phyloP scores from a whole-genome alignment of 306 rosid genomes.

The Cicer cuneatum region DNA sequence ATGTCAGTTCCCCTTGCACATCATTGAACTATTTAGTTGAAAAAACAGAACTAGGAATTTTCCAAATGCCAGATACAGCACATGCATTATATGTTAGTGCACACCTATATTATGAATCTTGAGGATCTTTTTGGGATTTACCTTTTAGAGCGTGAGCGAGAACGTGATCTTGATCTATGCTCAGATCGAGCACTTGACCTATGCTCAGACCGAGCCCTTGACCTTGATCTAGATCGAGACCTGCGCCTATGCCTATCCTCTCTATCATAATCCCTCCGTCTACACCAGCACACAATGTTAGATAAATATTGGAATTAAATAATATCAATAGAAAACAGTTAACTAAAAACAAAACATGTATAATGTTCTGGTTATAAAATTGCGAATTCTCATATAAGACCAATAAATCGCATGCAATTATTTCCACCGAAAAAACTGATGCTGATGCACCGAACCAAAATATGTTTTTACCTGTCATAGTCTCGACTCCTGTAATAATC shows the following conservation, averaged over 20 bases:
- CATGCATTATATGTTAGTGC: slow-evolving; percentile 6
- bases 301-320: neutral
- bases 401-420: neutral
- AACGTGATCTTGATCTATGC: slow-evolving; percentile 80
- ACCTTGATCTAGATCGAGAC: slow-evolving; percentile 70
- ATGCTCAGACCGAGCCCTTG: slow-evolving; percentile 75
- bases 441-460: slow-evolving; percentile 14
- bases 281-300: slow-evolving; percentile 44
- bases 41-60: neutral
- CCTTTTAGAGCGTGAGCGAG: slow-evolving; percentile 98
- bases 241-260: slow-evolving; percentile 74
- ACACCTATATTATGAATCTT: neutral
- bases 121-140: slow-evolving; percentile 35
- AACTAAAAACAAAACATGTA: slow-evolving; percentile 6
- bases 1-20: slow-evolving; percentile 9
- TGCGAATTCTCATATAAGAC: neutral
- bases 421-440: neutral
- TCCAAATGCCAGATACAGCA: neutral
- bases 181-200: slow-evolving; percentile 69
- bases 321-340: slow-evolving; percentile 1
- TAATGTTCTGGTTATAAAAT: neutral
- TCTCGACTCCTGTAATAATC: slow-evolving; percentile 71
- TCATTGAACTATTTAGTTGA: slow-evolving; percentile 25
- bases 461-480: slow-evolving; percentile 66
- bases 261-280: slow-evolving; percentile 83